phyloP scores from a whole-genome alignment of 148 eudicot species.

The Nepenthes mirabilis region DNA sequence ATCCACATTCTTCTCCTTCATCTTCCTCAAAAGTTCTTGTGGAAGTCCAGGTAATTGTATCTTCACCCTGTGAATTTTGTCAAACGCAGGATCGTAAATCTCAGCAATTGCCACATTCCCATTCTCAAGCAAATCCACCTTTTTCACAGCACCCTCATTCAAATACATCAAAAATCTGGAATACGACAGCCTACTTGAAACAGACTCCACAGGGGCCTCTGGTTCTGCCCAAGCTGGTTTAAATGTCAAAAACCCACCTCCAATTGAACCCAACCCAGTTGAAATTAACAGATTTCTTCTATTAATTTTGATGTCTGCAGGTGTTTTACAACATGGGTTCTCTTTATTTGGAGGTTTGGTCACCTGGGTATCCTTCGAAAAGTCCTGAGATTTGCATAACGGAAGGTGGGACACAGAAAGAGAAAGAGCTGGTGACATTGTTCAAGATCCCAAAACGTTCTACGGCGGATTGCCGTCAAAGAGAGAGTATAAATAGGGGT shows the following conservation, averaged over 20 bases:
- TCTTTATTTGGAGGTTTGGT: conserved; percentile 17
- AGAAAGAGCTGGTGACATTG: conserved; percentile 37
- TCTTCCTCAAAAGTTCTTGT: conserved; percentile 44
- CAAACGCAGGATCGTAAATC: conserved; percentile 39
- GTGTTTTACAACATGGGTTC: conserved; percentile 17
- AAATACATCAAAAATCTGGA: conserved; percentile 62
- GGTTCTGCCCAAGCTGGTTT: conserved; percentile 30
- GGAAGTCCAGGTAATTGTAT: conserved; percentile 68
- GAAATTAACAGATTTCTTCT: conserved; percentile 34
- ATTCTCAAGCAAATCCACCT: conserved; percentile 61
- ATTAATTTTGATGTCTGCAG: conserved; percentile 15
- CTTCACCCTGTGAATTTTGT: conserved; percentile 55
- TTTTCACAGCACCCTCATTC: conserved; percentile 57
- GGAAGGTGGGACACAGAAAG: conserved; percentile 26
- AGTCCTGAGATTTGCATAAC: conserved; percentile 29
- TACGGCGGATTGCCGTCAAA: no score
- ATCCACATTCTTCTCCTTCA: conserved; percentile 59
- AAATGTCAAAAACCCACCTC: conserved; percentile 22
- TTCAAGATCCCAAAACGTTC: neutral
- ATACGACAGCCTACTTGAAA: conserved; percentile 57
- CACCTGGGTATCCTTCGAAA: conserved; percentile 24
- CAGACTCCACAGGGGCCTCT: conserved; percentile 32
- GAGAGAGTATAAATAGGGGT: no score
- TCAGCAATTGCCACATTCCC: conserved; percentile 59
- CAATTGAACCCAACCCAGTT: conserved; percentile 32